Evolutionary conservation across 768 basidiomycete species (phyloP).

Genomic region (Hericium rajendrae): DNA sequence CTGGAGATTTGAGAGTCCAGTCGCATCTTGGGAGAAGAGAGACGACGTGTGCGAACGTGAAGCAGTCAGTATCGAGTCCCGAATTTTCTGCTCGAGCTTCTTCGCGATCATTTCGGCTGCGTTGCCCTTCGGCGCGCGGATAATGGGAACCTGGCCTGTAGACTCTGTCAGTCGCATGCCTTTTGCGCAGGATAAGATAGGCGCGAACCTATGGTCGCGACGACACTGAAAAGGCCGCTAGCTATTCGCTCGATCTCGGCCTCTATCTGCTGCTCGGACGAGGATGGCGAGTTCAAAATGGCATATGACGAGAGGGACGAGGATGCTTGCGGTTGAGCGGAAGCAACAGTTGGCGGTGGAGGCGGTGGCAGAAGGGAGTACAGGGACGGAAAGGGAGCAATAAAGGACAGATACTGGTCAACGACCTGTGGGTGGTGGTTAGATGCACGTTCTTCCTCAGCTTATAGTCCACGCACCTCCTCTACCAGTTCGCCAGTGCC

Average conservation of each 20-base stretch:
- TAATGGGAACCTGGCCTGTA: conserved; percentile 84
- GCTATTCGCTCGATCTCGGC: conserved; percentile 89
- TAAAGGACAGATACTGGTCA: conserved; percentile 96
- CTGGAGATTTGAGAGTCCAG: conserved; percentile 78
- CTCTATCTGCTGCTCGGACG: conserved; percentile 86
- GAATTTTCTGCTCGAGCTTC: conserved; percentile 85
- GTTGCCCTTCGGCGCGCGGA: conserved; percentile 89
- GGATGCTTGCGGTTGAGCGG: conserved; percentile 24
- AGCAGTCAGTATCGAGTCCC: conserved; percentile 71
- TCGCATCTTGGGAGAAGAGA: conserved; percentile 71
- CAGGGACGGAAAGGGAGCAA: conserved; percentile 83
- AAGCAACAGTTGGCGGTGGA: conserved; percentile 26
- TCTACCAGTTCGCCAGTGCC: conserved; percentile 75
- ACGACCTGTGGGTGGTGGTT: conserved; percentile 48
- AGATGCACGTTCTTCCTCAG: conserved; percentile 7
- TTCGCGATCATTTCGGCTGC: conserved; percentile 99
- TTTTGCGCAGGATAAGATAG: background rate
- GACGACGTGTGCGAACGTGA: conserved; percentile 53
- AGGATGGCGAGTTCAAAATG: conserved; percentile 83
- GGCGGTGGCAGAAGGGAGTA: conserved; percentile 79
- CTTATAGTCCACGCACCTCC: conserved; percentile 38
- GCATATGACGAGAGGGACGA: conserved; percentile 59
- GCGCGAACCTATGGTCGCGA: conserved; percentile 72
- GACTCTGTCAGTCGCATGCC: background rate
- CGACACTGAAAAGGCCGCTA: conserved; percentile 81